phyloP scores from a whole-genome alignment of 2,329 filamentous ascomycete species.

The Dryadomyces sulphureus region DNA sequence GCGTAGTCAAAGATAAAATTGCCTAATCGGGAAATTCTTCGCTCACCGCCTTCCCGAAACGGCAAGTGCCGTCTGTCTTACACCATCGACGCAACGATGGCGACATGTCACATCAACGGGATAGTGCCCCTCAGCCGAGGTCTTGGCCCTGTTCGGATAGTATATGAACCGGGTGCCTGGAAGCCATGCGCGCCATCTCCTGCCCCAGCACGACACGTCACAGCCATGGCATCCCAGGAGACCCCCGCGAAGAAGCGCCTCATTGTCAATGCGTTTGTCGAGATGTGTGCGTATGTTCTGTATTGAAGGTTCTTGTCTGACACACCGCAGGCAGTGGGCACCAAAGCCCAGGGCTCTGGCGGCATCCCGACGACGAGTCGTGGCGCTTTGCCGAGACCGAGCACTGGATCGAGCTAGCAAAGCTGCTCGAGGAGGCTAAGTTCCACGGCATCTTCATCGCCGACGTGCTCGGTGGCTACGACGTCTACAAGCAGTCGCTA shows the following conservation, averaged over 20 bases:
- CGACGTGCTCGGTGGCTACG: constrained; percentile 36
- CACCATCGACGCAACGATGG: background rate
- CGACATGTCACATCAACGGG: background rate
- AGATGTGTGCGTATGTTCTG: constrained; percentile 9
- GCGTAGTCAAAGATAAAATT: too few species aligned
- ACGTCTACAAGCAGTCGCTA: constrained; percentile 42
- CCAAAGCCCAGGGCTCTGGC: constrained; percentile 35
- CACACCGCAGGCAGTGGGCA: constrained; percentile 22
- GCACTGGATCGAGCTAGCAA: constrained; percentile 45
- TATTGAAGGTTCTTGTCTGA: background rate
- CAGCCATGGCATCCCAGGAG: background rate
- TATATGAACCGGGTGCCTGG: too few species aligned
- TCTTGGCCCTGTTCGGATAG: background rate
- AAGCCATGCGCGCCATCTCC: background rate
- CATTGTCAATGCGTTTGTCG: constrained; percentile 11
- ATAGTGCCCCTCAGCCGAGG: background rate
- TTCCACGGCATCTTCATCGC: constrained; percentile 55
- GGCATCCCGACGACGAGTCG: constrained; percentile 49
- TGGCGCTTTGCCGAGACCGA: constrained; percentile 43
- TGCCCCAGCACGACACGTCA: background rate
- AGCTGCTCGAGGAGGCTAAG: constrained; percentile 41
- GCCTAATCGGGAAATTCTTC: too few species aligned
- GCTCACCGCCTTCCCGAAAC: background rate
- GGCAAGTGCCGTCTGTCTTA: background rate
- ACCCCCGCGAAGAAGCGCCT: constrained; percentile 8